Evolutionary conservation across 2,329 filamentous ascomycete genomes (phyloP), one percentile per base, ranked within the genome.

Genomic region (Aspergillus felis): DNA sequence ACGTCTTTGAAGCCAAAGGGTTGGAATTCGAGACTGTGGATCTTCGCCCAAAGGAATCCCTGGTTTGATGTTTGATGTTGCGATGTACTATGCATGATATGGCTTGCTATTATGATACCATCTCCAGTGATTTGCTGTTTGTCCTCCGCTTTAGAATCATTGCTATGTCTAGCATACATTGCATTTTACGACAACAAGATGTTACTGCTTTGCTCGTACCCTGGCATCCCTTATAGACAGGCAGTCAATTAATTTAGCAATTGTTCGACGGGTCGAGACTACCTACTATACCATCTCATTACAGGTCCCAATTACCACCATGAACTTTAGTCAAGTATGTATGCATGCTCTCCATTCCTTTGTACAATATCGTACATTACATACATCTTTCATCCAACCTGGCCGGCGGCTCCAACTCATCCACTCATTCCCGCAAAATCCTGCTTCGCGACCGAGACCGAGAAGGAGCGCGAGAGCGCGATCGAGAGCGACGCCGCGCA

Each of bases 11-110:
- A 71, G 84, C 82, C 25, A 80, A 84, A 50, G 84, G 83, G 58
- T 75, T 91, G 65, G 82, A 88, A 56, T 87, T 88, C 68, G 82
- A 88, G 67, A 81, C 88, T 41, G 84, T 89, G 49, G 87, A 91
- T 75, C 75, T 90, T 71, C 73, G 75, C 2, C 69, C 69, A 1
- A 62, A 62, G 9, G 57, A 59, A 14, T 56, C 58, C 12, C 54
- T 56, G 41, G 55, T 48, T 14, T 61, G 10, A 27, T 27, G 12
- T 50, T 51, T 58, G 41, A 17, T 56, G 28, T 59, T 32, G 57
- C 57, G 28, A 49, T 20, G 47, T 51, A 46, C 49, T 38, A 53
- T 46, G 58, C 28, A 58, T 38, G 57, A 58, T 42, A 53, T 50
- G 55, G 9, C 38, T 47, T 56, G 55, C 25, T 44, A 53, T 51